Conservation (phyloP, 1,284 basidiomycete genomes). For the Neolentinus lepideus region DNA sequence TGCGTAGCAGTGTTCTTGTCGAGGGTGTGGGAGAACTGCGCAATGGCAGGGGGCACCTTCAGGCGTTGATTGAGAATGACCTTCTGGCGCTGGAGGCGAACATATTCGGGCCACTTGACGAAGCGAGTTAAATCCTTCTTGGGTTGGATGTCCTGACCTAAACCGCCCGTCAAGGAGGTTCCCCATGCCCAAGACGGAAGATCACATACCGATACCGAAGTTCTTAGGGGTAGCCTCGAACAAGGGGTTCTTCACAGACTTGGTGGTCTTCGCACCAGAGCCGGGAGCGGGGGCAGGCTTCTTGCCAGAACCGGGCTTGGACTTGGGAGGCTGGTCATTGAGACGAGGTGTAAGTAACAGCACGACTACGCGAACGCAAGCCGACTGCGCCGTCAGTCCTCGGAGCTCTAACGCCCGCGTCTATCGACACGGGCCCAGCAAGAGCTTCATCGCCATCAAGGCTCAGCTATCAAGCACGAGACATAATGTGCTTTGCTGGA, state of each 20-base stretch:
- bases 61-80: slow-evolving; percentile 98
- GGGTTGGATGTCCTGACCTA: slow-evolving; percentile 93
- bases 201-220: slow-evolving; percentile 85
- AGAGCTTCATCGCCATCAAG: slow-evolving; percentile 22
- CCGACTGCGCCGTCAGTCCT: slow-evolving; percentile 34
- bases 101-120: slow-evolving; percentile 99
- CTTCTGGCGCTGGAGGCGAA: slow-evolving; percentile 97
- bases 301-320: slow-evolving; percentile 64
- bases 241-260: slow-evolving; percentile 90
- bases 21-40: slow-evolving; percentile 95
- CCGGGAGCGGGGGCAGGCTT: slow-evolving; percentile 76
- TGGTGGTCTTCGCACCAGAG: slow-evolving; percentile 66
- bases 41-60: slow-evolving; percentile 97
- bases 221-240: slow-evolving; percentile 89
- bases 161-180: background rate
- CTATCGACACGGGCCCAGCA: slow-evolving; percentile 38
- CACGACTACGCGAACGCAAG: slow-evolving; percentile 22
- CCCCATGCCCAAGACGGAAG: background rate
- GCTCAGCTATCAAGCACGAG: slow-evolving; percentile 19
- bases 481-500: slow-evolving; percentile 14
- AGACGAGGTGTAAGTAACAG: slow-evolving; percentile 64
- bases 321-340: slow-evolving; percentile 83
- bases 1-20: slow-evolving; percentile 99
- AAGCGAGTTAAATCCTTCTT: slow-evolving; percentile 92
- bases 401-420: slow-evolving; percentile 64